Percentiles rank a stretch among this genome's conserved stretches.
Evolutionary conservation across 805 yeast species (phyloP).

Genomic region (Lipomyces lipofer): DNA sequence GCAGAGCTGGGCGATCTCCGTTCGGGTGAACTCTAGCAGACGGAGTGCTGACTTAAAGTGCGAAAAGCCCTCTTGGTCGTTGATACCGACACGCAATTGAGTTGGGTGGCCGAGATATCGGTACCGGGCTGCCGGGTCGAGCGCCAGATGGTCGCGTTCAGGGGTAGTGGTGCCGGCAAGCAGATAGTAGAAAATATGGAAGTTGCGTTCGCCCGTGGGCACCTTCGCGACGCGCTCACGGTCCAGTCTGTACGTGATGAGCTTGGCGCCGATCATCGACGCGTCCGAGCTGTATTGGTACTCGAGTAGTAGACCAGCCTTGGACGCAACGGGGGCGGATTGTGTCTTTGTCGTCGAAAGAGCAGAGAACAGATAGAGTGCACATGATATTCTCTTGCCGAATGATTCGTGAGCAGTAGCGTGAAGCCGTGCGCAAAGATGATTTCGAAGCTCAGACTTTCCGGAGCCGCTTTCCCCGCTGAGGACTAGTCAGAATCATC

Average conservation of each 20-base stretch:
- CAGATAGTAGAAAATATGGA: slow-evolving; percentile 59
- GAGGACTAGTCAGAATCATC: slow-evolving; percentile 7
- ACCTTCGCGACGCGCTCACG: slow-evolving; percentile 55
- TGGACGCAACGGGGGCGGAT: slow-evolving; percentile 43
- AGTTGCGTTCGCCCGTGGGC: slow-evolving; percentile 55
- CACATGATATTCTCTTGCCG: slow-evolving; percentile 23
- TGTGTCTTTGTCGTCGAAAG: slow-evolving; percentile 45
- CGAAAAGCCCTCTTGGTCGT: slow-evolving; percentile 51
- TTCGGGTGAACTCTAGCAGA: slow-evolving; percentile 49
- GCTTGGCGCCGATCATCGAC: slow-evolving; percentile 52
- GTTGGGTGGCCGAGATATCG: slow-evolving; percentile 49
- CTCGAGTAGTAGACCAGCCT: slow-evolving; percentile 57
- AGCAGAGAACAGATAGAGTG: slow-evolving; percentile 42
- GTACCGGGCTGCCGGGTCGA: slow-evolving; percentile 43
- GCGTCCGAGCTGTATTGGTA: slow-evolving; percentile 52
- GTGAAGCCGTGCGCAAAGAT: slow-evolving; percentile 36
- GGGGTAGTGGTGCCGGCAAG: slow-evolving; percentile 50
- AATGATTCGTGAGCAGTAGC: slow-evolving; percentile 9
- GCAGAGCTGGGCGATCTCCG: slow-evolving; percentile 52
- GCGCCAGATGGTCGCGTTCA: slow-evolving; percentile 46
- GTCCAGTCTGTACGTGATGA: slow-evolving; percentile 57
- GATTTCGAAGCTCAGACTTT: slow-evolving; percentile 42
- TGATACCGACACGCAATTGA: slow-evolving; percentile 47
- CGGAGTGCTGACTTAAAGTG: slow-evolving; percentile 51
- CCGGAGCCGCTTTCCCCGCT: slow-evolving; percentile 46